Conservation (phyloP, 768 basidiomycete species). For the Jaapia argillacea region DNA sequence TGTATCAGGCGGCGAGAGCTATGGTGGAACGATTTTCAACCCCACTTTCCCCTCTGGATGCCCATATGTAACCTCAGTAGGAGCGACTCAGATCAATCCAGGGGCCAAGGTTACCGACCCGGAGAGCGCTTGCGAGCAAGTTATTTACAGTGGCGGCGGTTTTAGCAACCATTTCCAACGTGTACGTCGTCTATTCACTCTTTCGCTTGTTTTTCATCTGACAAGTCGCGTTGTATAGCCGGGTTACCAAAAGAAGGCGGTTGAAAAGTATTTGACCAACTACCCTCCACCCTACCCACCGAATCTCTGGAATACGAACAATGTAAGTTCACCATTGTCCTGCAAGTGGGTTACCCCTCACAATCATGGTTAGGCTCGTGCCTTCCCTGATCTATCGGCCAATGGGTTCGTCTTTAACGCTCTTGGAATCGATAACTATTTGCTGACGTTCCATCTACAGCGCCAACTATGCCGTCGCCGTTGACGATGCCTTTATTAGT, state of each 20-base stretch:
- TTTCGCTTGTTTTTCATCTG: constrained; percentile 20
- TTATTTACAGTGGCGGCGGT: neutral
- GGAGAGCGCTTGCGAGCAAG: constrained; percentile 20
- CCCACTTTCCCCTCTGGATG: constrained; percentile 19
- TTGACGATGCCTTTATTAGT: constrained; percentile 10
- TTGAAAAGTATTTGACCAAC: constrained; percentile 11
- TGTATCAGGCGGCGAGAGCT: constrained; percentile 3
- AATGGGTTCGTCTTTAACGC: neutral
- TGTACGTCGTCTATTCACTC: constrained; percentile 7
- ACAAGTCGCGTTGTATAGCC: constrained; percentile 29
- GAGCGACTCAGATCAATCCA: constrained; percentile 16
- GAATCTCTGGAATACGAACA: constrained; percentile 11
- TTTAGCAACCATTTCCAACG: neutral
- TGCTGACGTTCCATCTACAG: neutral
- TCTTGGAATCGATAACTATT: constrained; percentile 1
- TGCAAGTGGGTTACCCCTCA: neutral
- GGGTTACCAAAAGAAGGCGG: constrained; percentile 12
- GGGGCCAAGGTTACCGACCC: constrained; percentile 4
- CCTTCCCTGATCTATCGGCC: neutral
- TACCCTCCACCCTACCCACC: constrained; percentile 14
- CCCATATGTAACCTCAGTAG: constrained; percentile 17
- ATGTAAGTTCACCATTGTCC: neutral
- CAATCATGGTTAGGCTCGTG: neutral
- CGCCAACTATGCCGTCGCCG: constrained; percentile 7
- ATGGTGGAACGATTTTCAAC: constrained; percentile 15